Evolutionary conservation across 352 stramenopile species (phyloP).

Genomic region (Aphanomyces euteiches): DNA sequence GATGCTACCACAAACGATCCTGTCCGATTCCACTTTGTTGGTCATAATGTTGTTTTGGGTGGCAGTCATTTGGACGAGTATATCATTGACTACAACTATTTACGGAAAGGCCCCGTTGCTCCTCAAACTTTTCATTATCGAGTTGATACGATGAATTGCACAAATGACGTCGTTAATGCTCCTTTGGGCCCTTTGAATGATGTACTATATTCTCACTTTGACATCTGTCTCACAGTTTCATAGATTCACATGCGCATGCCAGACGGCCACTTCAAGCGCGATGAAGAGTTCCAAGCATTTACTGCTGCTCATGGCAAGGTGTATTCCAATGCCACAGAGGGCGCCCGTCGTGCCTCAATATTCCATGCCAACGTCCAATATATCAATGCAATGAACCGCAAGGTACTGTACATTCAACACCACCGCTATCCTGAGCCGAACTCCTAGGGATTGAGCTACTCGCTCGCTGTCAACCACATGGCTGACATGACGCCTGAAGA

Average conservation of each 20-base stretch:
- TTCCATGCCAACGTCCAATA: constrained; percentile 83
- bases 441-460: constrained; percentile 64
- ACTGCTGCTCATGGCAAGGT: constrained; percentile 53
- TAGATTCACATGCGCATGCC: constrained; percentile 83
- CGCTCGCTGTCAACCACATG: constrained; percentile 78
- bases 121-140: constrained; percentile 64
- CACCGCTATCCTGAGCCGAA: background rate
- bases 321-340: constrained; percentile 50
- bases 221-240: constrained; percentile 23
- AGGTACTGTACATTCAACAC: constrained; percentile 42
- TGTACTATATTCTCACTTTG: constrained; percentile 42
- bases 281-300: constrained; percentile 64
- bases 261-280: constrained; percentile 53
- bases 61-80: constrained; percentile 90
- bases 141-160: constrained; percentile 80
- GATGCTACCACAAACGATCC: constrained; percentile 66
- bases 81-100: constrained; percentile 85
- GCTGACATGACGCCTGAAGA: constrained; percentile 77
- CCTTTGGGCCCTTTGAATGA: constrained; percentile 57
- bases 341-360: constrained; percentile 49
- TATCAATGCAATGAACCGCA: constrained; percentile 81
- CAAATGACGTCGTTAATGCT: constrained; percentile 47
- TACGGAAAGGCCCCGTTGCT: constrained; percentile 63
- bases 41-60: constrained; percentile 79
- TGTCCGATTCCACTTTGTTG: constrained; percentile 83